These are phyloP conservation scores for Epichloe sylvatica DNA, from an alignment of 2,329 filamentous ascomycete species.

Conservation along the genomic window DNA sequence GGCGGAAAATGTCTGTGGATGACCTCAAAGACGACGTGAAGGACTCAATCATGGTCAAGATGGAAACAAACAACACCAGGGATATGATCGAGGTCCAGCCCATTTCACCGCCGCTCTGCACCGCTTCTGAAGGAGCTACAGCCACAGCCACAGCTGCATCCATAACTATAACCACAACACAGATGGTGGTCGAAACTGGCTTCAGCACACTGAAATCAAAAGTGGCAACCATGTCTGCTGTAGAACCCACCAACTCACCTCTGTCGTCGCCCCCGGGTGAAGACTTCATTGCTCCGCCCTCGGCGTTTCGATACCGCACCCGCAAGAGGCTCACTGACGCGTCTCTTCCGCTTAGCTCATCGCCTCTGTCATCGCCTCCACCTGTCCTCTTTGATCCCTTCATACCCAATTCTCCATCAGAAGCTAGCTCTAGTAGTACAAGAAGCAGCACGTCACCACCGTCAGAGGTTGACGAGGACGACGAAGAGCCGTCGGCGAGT, in stretches of 20 bases:
- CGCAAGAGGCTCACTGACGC: conserved; percentile 12
- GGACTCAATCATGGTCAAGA: background rate
- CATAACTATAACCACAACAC: background rate
- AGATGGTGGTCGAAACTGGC: background rate
- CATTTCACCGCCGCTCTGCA: background rate
- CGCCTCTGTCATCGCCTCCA: conserved; percentile 44
- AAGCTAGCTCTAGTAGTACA: conserved; percentile 20
- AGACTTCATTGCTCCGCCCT: conserved; percentile 15
- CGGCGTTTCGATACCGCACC: conserved; percentile 11
- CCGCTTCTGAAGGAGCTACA: background rate
- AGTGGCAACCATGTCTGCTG: conserved; percentile 6
- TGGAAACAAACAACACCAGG: background rate
- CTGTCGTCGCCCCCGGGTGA: conserved; percentile 24
- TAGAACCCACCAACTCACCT: conserved; percentile 20
- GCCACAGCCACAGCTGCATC: background rate
- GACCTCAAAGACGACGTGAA: background rate
- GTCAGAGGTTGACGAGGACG: conserved; percentile 30
- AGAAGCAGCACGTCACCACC: conserved; percentile 25
- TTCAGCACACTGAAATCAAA: conserved; percentile 8
- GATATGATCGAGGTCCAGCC: background rate
- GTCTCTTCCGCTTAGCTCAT: conserved; percentile 27
- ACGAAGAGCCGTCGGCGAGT: conserved; percentile 24
- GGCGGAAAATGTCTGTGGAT: conserved; percentile 17
- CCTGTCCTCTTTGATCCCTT: conserved; percentile 39
- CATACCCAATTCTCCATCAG: conserved; percentile 23